These are phyloP conservation scores for Russula earlei DNA, from an alignment of 768 basidiomycete species.

Conservation along the genomic window DNA sequence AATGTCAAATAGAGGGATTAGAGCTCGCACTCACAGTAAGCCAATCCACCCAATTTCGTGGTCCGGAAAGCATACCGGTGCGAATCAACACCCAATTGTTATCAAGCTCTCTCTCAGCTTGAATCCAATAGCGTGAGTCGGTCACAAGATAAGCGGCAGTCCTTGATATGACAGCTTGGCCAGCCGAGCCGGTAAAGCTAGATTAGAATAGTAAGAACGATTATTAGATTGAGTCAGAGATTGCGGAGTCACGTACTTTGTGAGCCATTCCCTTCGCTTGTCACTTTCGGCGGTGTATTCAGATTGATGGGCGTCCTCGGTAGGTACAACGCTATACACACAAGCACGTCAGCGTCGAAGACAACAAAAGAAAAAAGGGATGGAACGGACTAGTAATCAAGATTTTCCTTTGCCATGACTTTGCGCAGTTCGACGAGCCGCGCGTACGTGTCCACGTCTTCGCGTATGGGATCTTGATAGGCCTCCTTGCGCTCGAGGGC, in stretches of 20 bases:
- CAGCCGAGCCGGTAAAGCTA: slow-evolving; percentile 59
- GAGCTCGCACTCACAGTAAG: slow-evolving; percentile 26
- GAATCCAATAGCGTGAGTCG: slow-evolving; percentile 79
- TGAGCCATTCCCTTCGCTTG: slow-evolving; percentile 69
- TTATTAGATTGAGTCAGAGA: not conserved
- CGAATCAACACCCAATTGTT: slow-evolving; percentile 63
- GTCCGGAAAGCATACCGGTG: slow-evolving; percentile 42
- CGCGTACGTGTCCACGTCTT: slow-evolving; percentile 19
- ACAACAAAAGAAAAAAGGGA: not conserved
- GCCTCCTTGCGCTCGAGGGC: slow-evolving; percentile 21
- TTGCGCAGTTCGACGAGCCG: slow-evolving; percentile 17
- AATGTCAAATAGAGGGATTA: not conserved
- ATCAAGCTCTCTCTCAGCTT: slow-evolving; percentile 64
- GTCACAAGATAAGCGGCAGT: slow-evolving; percentile 63
- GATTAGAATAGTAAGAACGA: not conserved
- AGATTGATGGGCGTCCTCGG: slow-evolving; percentile 75
- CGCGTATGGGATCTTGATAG: slow-evolving; percentile 20
- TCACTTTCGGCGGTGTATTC: slow-evolving; percentile 74
- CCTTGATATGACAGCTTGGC: slow-evolving; percentile 60
- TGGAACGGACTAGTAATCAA: slow-evolving; percentile 19
- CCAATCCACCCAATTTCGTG: slow-evolving; percentile 76
- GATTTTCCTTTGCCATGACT: slow-evolving; percentile 19
- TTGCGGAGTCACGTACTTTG: slow-evolving; percentile 41
- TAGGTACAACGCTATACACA: slow-evolving; percentile 56
- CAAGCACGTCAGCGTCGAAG: slow-evolving; percentile 1